Conservation (phyloP, 2,329 filamentous ascomycete genomes). For the Paradendryphiella salina region DNA sequence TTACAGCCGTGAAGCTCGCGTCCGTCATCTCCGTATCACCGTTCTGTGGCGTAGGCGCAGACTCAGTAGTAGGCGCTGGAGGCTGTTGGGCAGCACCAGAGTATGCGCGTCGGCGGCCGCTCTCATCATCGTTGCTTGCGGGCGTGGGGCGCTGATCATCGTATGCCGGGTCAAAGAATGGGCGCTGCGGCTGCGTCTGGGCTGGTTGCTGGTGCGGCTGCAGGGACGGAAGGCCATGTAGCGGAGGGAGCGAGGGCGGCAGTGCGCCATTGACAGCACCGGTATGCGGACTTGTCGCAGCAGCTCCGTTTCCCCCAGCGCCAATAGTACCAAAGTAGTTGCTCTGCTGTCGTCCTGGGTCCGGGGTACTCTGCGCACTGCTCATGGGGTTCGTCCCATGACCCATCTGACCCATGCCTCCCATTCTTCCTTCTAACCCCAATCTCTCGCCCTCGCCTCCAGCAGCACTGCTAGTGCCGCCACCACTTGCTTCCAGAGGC, state of each 20-base stretch:
- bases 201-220: constrained; percentile 23
- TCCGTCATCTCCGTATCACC: constrained; percentile 51
- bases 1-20: constrained; percentile 45
- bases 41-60: constrained; percentile 33
- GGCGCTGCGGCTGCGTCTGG: constrained; percentile 15
- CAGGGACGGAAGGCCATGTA: constrained; percentile 33
- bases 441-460: constrained; percentile 5
- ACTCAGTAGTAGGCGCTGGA: constrained; percentile 21
- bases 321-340: constrained; percentile 40
- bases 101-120: constrained; percentile 30
- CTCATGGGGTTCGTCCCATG: constrained; percentile 37
- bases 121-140: constrained; percentile 32
- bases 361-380: constrained; percentile 47
- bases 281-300: constrained; percentile 30
- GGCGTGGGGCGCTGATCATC: constrained; percentile 35
- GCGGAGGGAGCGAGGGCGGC: constrained; percentile 25
- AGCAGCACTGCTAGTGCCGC: constrained; percentile 10
- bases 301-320: constrained; percentile 2
- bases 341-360: constrained; percentile 36
- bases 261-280: constrained; percentile 36
- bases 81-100: constrained; percentile 32
- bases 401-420: not conserved
- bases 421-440: constrained; percentile 1
- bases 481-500: constrained; percentile 15
- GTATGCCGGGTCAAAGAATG: constrained; percentile 41